These are phyloP conservation scores for Inonotus obliquus DNA, from an alignment of 1,284 basidiomycete genomes.

Conservation along the genomic window DNA sequence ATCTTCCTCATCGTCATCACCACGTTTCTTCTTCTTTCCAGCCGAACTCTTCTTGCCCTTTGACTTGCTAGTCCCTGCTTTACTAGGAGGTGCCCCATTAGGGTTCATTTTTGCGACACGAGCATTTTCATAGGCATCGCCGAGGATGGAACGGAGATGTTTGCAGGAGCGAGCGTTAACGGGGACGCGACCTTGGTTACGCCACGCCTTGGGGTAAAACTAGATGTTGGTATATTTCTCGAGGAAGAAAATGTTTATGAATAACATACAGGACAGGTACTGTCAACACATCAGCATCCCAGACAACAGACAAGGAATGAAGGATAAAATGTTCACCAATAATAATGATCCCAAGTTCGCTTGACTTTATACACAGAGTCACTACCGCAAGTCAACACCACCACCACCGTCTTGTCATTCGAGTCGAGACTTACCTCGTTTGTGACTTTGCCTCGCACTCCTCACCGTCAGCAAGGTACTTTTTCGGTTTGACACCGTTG, in stretches of 20 bases:
- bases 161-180: constrained; percentile 58
- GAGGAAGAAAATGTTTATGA: background rate
- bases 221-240: background rate
- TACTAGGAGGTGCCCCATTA: constrained; percentile 26
- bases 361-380: constrained; percentile 47
- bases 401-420: background rate
- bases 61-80: background rate
- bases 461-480: constrained; percentile 21
- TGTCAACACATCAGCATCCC: constrained; percentile 18
- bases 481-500: constrained; percentile 23
- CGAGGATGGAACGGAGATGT: constrained; percentile 52
- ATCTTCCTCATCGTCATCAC: constrained; percentile 7
- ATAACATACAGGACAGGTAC: constrained; percentile 40
- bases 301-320: background rate
- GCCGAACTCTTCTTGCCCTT: constrained; percentile 1
- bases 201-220: constrained; percentile 37
- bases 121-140: constrained; percentile 52
- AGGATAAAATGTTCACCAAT: constrained; percentile 34
- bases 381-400: constrained; percentile 24
- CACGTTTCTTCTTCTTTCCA: constrained; percentile 8
- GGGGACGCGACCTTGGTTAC: constrained; percentile 44
- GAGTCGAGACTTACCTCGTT: constrained; percentile 16
- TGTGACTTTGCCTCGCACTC: constrained; percentile 17
- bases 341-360: constrained; percentile 51
- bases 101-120: constrained; percentile 47